Base-by-base conservation (phyloP, 148 eudicot genomes). In the Suaeda aralocaspica region DNA sequence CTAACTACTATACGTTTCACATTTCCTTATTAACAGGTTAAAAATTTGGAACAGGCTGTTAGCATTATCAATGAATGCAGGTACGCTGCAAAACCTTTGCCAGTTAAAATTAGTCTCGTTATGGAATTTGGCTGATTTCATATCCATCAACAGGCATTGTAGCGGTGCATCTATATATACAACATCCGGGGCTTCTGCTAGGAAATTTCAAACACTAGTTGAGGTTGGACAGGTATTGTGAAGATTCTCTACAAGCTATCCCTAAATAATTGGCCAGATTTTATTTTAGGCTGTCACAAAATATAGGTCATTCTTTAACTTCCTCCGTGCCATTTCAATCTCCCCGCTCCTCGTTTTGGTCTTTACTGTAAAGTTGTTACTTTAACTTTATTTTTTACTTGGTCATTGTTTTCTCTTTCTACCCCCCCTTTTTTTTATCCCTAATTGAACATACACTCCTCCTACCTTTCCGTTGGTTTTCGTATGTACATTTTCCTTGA, bases 131-230 rank as follows among this genome's bases (percentile, higher is more conserved):
- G 28, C n/a, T 71, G 14, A 57, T 64, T 21, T 48, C 52, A 56
- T 71, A 53, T 81, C 61, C 52, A 59, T 74, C 21, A 28, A 44
- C 82, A 87, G 92, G 77, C 71, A 74, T 72, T 78, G 80, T 70
- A 77, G 66, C 74, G 96, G 89, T 67, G 92, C 84, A 62, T 84
- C 89, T 66, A 89, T 87, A 72, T 89, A 79, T 67, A 87, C 92
- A 5, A 49, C 82, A 45, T 89, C 91, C 16, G 83, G 83, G 56
- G 83, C 82, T 30, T 80, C 84, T 66, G 88, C 92, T 48, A 82
- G 84, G 71, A 84, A 82, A 68, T 89, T 89, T 70, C 92, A 87
- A 78, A 68, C 46, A 25, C 80, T 83, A 66, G 64, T 89, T 29
- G 88, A 87, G 63, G 78, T 79, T 79, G 83, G 86, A 61, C 88